A percentile compares a stretch with the other conserved stretches of the same genome.
These are phyloP conservation scores for Phyllostachys edulis DNA, from an alignment of 176 grass and related monocot species.

Conservation along the genomic window DNA sequence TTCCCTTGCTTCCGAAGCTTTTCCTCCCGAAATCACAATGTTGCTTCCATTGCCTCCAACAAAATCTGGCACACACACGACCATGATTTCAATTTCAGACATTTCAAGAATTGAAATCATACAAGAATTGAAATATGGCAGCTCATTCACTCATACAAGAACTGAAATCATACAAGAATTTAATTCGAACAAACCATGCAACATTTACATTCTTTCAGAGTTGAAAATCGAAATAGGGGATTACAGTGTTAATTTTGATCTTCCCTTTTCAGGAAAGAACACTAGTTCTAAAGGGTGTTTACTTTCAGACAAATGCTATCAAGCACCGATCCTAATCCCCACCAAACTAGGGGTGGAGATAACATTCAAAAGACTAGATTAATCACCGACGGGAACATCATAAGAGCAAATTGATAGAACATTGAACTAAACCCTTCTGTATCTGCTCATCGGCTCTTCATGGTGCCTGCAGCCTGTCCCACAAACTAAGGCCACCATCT, in stretches of 20 bases:
- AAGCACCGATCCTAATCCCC: background rate
- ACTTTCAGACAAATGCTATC: background rate
- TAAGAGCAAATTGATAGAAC: background rate
- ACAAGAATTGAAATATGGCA: too few species aligned
- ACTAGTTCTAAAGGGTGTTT: background rate
- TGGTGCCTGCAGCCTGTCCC: constrained; percentile 66
- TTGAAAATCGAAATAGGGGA: background rate
- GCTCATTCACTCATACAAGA: too few species aligned
- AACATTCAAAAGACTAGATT: background rate
- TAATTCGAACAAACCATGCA: background rate
- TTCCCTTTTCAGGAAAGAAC: background rate
- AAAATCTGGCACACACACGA: too few species aligned
- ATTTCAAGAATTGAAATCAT: too few species aligned
- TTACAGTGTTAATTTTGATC: background rate
- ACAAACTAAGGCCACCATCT: constrained; percentile 78
- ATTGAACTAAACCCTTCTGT: background rate
- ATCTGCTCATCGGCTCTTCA: constrained; percentile 44
- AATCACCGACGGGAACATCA: background rate
- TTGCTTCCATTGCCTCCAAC: too few species aligned
- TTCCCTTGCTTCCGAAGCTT: too few species aligned
- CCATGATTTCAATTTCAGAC: too few species aligned
- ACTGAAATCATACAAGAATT: too few species aligned
- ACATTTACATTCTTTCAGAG: constrained; percentile 12
- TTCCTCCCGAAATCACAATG: too few species aligned
- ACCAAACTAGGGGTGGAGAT: background rate